phyloP scores from a whole-genome alignment of 1,284 basidiomycete species.

The Puccinia triticina region DNA sequence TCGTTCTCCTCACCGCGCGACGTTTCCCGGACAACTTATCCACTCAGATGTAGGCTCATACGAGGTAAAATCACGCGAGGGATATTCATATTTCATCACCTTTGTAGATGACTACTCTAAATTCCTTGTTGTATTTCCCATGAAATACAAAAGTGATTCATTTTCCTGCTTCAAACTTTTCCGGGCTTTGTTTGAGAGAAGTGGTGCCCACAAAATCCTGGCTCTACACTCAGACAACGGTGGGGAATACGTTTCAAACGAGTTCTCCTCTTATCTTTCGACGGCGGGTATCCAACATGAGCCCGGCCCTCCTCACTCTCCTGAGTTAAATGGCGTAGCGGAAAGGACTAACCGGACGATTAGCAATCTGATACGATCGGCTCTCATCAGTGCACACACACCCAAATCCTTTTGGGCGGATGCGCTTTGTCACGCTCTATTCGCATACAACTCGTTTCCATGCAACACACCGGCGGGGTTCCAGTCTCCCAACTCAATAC shows the following conservation, averaged over 20 bases:
- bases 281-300: not conserved
- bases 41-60: constrained; percentile 13
- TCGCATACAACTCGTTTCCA: constrained; percentile 2
- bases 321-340: constrained; percentile 17
- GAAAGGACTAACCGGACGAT: not conserved
- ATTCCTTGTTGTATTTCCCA: not conserved
- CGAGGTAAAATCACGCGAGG: not conserved
- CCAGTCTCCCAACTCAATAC: not conserved
- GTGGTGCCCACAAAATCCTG: constrained; percentile 47
- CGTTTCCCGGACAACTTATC: not conserved
- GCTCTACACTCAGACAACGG: constrained; percentile 4
- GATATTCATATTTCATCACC: not conserved
- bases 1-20: not conserved
- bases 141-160: constrained; percentile 15
- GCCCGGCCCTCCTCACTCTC: constrained; percentile 23
- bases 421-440: not conserved
- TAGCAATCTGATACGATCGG: too few relatives aligned
- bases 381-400: too few relatives aligned
- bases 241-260: constrained; percentile 10
- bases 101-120: constrained; percentile 17
- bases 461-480: constrained; percentile 19
- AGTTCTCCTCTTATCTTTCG: not conserved
- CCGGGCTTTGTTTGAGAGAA: constrained; percentile 56
- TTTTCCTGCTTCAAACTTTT: constrained; percentile 58
- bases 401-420: constrained; percentile 8